Evolutionary conservation across 441 rosid species (phyloP), one percentile per base, ranked within the genome.

Genomic region (Adansonia rubrostipa): DNA sequence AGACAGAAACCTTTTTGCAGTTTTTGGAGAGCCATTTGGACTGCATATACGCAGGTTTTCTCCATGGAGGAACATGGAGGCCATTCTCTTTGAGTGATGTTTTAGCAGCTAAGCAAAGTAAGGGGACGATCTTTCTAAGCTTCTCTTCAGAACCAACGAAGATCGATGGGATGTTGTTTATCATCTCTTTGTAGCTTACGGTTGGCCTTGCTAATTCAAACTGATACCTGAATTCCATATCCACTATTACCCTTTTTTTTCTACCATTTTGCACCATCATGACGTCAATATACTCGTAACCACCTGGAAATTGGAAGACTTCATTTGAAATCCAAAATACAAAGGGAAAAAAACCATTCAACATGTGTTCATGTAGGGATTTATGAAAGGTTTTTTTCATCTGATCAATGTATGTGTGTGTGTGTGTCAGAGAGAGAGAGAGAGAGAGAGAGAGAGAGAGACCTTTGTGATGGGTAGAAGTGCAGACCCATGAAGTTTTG

Each of bases 41-140:
- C 51, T 81, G 88, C 97, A 92, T 82, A 84, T 87, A 90, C 14
- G 73, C 50, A 2, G 78, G 64, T 58, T 80, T 88, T 79, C 96
- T 90, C 94, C 94, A 90, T 0, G 96, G 94, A 24, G 92, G 91
- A 62, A 89, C 51, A 20, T 80, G 60, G 71, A 90, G 86, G n/a
- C 84, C 89, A 19, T 75, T 85, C 69, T 88, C 87, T 72, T 86
- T 82, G 60, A 90, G 78, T 7, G 97, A 89, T 67, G 75, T 78
- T 47, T 85, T 86, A 63, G 85, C 85, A 24, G 89, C 91, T 6
- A 80, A 54, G 72, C 94, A 84, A 71, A 90, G 79, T 63, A 90
- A 50, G n/a, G 86, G 76, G 60, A 90, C 82, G 47, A 86, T 76
- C 71, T 77, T 83, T 19, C 73, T 82, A 4, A 92, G 86, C 60